phyloP scores from a whole-genome alignment of 805 yeast species.

The Zygosaccharomyces gambellarensis region DNA sequence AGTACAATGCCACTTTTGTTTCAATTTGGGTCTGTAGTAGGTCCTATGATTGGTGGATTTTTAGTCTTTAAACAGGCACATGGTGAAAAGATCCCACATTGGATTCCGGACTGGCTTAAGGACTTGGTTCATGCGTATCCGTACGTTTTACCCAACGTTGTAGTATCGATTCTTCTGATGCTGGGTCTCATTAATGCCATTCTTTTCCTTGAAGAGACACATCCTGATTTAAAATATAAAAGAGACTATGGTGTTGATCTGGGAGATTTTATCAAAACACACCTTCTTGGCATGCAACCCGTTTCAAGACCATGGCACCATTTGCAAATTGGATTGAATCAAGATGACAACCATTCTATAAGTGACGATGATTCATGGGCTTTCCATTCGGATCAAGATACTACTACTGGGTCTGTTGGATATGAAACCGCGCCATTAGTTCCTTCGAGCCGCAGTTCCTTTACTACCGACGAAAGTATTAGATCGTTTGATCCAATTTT shows the following conservation, averaged over 20 bases:
- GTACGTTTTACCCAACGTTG: slow-evolving; percentile 50
- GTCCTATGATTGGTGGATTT: slow-evolving; percentile 55
- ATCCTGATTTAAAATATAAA: slow-evolving; percentile 36
- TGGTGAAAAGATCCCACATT: slow-evolving; percentile 22
- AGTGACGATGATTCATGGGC: neutral
- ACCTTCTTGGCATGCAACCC: slow-evolving; percentile 18
- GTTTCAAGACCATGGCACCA: slow-evolving; percentile 30
- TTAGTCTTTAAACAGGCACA: slow-evolving; percentile 43
- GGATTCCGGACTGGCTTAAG: slow-evolving; percentile 19
- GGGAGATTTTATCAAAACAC: slow-evolving; percentile 37
- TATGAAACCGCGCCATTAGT: slow-evolving; percentile 16
- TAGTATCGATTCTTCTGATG: slow-evolving; percentile 38
- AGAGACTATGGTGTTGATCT: slow-evolving; percentile 43
- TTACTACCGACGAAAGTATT: slow-evolving; percentile 21
- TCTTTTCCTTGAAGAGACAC: slow-evolving; percentile 53
- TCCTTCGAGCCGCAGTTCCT: slow-evolving; percentile 11
- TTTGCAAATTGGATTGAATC: neutral
- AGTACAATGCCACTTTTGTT: slow-evolving; percentile 57
- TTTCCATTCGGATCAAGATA: neutral
- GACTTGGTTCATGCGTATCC: slow-evolving; percentile 40
- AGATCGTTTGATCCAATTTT: slow-evolving; percentile 25
- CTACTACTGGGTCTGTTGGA: neutral
- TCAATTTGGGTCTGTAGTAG: slow-evolving; percentile 56
- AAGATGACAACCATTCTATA: neutral
- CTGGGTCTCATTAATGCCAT: slow-evolving; percentile 38